Evolutionary conservation across 1,284 basidiomycete species (phyloP).

Genomic region (Apiotrichum mycotoxinovorans): DNA sequence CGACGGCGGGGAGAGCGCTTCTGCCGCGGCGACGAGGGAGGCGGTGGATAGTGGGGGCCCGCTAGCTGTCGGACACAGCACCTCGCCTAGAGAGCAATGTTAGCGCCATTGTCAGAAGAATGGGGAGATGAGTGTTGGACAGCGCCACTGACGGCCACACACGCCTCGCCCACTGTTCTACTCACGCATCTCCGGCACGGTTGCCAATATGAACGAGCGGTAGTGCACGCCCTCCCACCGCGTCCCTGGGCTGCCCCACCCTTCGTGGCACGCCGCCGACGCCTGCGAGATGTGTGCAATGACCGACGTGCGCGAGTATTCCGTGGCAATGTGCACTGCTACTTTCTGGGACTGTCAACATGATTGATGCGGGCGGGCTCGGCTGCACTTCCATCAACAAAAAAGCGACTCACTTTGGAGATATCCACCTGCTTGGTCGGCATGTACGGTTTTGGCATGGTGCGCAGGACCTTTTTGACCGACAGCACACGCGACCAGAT

Average conservation of each 20-base stretch:
- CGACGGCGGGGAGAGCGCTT: slow-evolving; percentile 2
- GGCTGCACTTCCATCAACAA: not conserved
- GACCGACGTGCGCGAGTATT: slow-evolving; percentile 72
- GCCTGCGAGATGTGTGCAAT: slow-evolving; percentile 73
- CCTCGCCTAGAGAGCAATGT: slow-evolving; percentile 7
- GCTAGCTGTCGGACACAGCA: not conserved
- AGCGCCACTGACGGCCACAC: no score
- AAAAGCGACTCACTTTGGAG: slow-evolving; percentile 59
- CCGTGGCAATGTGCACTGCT: slow-evolving; percentile 67
- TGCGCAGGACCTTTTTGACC: slow-evolving; percentile 38
- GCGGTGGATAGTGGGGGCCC: slow-evolving; percentile 60
- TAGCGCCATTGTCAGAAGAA: no score
- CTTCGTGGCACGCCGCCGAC: slow-evolving; percentile 65
- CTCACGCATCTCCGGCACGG: slow-evolving; percentile 37
- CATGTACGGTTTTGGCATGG: slow-evolving; percentile 67
- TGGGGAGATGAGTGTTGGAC: no score
- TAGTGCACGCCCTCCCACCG: slow-evolving; percentile 45
- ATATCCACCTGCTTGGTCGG: slow-evolving; percentile 62
- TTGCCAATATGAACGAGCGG: slow-evolving; percentile 37
- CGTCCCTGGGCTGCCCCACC: slow-evolving; percentile 67
- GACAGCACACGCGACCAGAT: slow-evolving; percentile 42
- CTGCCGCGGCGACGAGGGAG: slow-evolving; percentile 64
- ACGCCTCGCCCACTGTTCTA: not conserved
- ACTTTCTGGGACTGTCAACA: slow-evolving; percentile 57
- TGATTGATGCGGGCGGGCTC: not conserved